Evolutionary conservation across 1,139 yeast genomes (phyloP), one percentile per base, ranked within the genome.

Genomic region (Hyphopichia fennica): DNA sequence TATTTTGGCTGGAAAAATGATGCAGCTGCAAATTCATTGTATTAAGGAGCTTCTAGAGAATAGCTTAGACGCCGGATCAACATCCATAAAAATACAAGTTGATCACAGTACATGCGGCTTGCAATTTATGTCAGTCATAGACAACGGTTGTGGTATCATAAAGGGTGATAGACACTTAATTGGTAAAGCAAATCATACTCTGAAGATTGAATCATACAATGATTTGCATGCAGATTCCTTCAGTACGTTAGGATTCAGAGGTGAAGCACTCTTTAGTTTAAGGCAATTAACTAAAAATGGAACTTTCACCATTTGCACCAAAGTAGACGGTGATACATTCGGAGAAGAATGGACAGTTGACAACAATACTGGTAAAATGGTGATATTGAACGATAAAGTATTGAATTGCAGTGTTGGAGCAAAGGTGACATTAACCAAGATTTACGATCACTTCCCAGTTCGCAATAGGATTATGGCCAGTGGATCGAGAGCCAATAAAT

Each of bases 11-110:
- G 16, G 27, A 3, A 18, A 33, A n/a, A 18, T 7, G 27, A n/a
- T 33, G 4, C 19, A 13, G 14, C 41, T 39, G 41, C 38, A 16
- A 17, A 25, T 39, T 7, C 11, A 16, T 15, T 25, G 35, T 11
- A 20, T 34, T 11, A 30, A 39, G 17, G 37, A 33, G 29, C 34
- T 39, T 30, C 34, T 39, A 11, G 41, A 39, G 18, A 39, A 39
- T 22, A 27, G 34, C 9, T n/a, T 39, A 16, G 38, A 39, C 22
- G 33, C 41, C 3, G 15, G 15, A 4, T 31, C 37, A 7, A 34
- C 19, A 10, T 18, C 25, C 2, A 34, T 39, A 15, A 25, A 38
- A 16, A 15, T 34, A 10, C 36, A 39, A 30, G 15, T 34, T 8
- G 41, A 39, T 29, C 10, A 13, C 10, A 34, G 15, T 16, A 27